A percentile compares a stretch with the other conserved stretches of the same genome.
Evolutionary conservation across 2,329 filamentous ascomycete species (phyloP).

Genomic region (Penicillium sp.): DNA sequence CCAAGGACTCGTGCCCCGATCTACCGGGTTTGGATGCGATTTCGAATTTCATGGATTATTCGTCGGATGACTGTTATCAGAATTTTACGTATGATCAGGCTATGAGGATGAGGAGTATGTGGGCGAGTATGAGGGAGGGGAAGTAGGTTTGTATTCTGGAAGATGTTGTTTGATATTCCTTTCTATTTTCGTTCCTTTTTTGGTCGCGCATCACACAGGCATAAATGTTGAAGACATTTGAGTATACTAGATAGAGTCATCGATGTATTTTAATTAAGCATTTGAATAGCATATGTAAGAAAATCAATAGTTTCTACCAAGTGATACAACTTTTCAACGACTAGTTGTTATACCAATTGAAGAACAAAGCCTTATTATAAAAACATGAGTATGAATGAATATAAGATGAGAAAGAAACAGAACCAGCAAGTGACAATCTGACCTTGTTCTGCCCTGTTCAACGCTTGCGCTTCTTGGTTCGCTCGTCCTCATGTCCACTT

Average conservation of each 20-base stretch:
- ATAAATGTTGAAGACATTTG: no score
- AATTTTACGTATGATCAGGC: constrained; percentile 50
- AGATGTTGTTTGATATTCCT: not conserved
- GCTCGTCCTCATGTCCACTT: constrained; percentile 50
- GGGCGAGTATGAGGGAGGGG: constrained; percentile 38
- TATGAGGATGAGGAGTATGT: constrained; percentile 51
- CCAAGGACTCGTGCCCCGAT: constrained; percentile 50
- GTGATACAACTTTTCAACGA: not conserved
- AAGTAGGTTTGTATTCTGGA: constrained; percentile 20
- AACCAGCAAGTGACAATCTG: not conserved
- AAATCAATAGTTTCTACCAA: not conserved
- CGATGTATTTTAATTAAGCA: not conserved
- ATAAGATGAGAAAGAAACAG: not conserved
- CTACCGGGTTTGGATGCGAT: constrained; percentile 48
- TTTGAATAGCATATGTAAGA: constrained; percentile 9
- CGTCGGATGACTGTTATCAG: constrained; percentile 53
- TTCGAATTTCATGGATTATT: constrained; percentile 61
- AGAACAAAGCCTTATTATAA: not conserved
- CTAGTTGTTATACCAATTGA: not conserved
- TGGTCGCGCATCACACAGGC: not conserved
- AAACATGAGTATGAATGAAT: constrained; percentile 1
- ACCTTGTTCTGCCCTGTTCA: constrained; percentile 26
- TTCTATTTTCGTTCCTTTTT: not conserved
- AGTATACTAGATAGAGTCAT: not conserved
- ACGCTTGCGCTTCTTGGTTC: constrained; percentile 68